Percentiles rank a stretch among this genome's conserved stretches.
phyloP scores from a whole-genome alignment of 179 eudicot species.

The Spinacia oleracea region DNA sequence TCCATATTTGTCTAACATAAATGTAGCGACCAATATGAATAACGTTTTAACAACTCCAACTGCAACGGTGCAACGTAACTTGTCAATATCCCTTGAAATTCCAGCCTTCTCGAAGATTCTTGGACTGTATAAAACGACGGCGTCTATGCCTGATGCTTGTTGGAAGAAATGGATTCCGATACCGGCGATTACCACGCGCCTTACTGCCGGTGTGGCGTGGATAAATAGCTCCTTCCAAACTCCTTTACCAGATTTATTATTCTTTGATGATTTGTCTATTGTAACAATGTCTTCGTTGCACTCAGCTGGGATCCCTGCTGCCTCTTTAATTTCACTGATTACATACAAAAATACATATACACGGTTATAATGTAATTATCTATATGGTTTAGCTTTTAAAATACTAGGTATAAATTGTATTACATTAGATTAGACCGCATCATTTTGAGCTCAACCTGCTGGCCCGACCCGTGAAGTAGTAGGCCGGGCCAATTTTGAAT shows the following conservation, averaged over 20 bases:
- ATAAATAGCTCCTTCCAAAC: conserved; percentile 55
- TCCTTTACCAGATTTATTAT: conserved; percentile 29
- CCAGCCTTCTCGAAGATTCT: conserved; percentile 45
- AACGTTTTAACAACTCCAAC: conserved; percentile 48
- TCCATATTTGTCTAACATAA: conserved; percentile 38
- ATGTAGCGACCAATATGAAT: conserved; percentile 49
- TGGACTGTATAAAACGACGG: conserved; percentile 54
- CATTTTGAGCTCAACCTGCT: too few species aligned
- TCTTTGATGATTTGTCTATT: conserved; percentile 29
- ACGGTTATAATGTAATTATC: too few species aligned
- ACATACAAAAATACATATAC: not conserved
- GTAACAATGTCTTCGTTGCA: conserved; percentile 51
- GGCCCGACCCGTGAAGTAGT: too few species aligned
- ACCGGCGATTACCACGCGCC: conserved; percentile 40
- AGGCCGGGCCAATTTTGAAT: too few species aligned
- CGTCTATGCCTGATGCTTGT: conserved; percentile 55
- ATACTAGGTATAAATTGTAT: too few species aligned
- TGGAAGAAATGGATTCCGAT: conserved; percentile 59
- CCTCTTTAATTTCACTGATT: conserved; percentile 54
- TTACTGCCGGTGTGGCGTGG: conserved; percentile 41
- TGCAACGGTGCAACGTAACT: conserved; percentile 44
- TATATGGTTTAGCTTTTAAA: too few species aligned
- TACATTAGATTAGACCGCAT: too few species aligned
- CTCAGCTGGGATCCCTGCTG: conserved; percentile 53
- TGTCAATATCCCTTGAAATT: conserved; percentile 27